Conservation (phyloP, 306 rosid genomes). For the Castanopsis chinensis region DNA sequence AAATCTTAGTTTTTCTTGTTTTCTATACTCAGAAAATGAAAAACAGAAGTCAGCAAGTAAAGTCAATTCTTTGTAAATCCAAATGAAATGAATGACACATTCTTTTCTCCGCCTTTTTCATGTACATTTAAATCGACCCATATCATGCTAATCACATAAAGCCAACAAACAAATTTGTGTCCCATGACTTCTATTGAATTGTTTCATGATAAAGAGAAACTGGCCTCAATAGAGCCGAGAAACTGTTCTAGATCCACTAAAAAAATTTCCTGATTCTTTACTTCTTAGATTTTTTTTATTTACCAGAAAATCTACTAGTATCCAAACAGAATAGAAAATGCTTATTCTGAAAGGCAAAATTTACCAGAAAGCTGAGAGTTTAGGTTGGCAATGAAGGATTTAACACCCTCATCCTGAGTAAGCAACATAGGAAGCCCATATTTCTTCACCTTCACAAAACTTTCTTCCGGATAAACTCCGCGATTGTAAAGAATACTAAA, state of each 20-base stretch:
- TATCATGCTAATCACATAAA: not conserved
- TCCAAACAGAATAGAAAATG: not conserved
- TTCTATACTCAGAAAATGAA: not conserved
- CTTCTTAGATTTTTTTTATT: not conserved
- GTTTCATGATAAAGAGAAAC: too few species aligned
- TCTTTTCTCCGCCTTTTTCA: too few species aligned
- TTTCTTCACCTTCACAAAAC: slow-evolving; percentile 88
- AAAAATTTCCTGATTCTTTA: not conserved
- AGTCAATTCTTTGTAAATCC: not conserved
- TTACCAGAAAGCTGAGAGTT: slow-evolving; percentile 89
- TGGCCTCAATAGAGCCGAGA: too few species aligned
- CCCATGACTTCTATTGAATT: not conserved
- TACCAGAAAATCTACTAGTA: not conserved
- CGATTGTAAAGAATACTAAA: slow-evolving; percentile 80
- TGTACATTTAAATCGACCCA: not conserved
- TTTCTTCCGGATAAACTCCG: slow-evolving; percentile 95
- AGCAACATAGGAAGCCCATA: slow-evolving; percentile 96
- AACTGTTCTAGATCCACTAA: too few species aligned
- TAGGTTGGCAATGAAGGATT: slow-evolving; percentile 67
- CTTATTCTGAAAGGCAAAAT: not conserved
- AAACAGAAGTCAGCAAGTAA: not conserved
- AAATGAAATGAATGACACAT: too few species aligned
- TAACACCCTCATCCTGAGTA: slow-evolving; percentile 89
- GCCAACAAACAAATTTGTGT: not conserved
- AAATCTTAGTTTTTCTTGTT: not conserved